Conservation (phyloP, 352 stramenopile genomes). For the Phytophthora sansomeana region DNA sequence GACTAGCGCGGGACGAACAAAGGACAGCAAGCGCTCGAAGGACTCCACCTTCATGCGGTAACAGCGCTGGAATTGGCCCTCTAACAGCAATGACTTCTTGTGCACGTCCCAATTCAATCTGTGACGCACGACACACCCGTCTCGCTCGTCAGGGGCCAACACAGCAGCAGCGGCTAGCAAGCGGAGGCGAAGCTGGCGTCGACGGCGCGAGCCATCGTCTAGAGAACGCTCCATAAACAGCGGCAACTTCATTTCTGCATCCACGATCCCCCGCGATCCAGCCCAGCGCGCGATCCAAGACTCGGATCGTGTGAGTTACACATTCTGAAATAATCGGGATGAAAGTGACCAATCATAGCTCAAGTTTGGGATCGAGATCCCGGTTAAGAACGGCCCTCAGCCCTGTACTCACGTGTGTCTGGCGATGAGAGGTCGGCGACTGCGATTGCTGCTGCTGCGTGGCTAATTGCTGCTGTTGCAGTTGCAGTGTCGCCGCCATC, state of each 20-base stretch:
- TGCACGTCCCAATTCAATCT: neutral
- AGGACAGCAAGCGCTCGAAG: slow-evolving; percentile 1
- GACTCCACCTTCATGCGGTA: slow-evolving; percentile 8
- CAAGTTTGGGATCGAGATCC: no score
- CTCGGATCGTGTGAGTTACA: no score
- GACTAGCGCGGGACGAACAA: neutral
- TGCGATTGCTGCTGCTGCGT: slow-evolving; percentile 1
- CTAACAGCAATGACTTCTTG: slow-evolving; percentile 1
- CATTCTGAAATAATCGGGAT: no score
- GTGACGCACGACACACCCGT: neutral
- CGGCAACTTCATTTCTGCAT: no score
- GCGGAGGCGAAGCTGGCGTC: no score
- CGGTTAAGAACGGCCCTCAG: no score
- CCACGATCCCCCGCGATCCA: no score
- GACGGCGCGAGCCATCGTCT: no score
- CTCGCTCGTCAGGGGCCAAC: neutral
- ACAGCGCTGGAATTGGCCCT: slow-evolving; percentile 11
- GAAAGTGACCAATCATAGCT: no score
- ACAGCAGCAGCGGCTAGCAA: no score
- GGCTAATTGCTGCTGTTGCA: slow-evolving; percentile 18
- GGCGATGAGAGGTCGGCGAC: neutral
- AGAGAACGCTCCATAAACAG: no score
- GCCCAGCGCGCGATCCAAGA: no score
- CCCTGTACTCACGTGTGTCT: slow-evolving; percentile 6
- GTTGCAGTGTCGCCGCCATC: slow-evolving; percentile 12